Evolutionary conservation across 257 asterid species (phyloP), one percentile per base, ranked within the genome.

Genomic region (Solanum ossicruentum): DNA sequence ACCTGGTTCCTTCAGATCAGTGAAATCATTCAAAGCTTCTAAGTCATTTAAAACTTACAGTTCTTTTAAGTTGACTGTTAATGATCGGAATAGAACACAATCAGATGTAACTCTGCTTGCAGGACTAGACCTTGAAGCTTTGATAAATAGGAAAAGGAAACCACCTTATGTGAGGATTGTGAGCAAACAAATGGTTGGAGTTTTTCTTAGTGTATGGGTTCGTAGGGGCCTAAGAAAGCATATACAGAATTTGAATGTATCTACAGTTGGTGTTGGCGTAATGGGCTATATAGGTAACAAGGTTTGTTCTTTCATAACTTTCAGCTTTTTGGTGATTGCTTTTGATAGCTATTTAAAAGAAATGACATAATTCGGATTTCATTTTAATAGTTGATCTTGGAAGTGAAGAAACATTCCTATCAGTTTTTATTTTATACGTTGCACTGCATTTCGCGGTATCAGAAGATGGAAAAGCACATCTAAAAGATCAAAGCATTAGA

Each of bases 251-350:
- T 55, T 97, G 86, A 94, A 88, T 70, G 98, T 97, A 75, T 92
- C 98, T 41, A 87, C 94, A 39, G 99, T 97, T 84, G 99, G 99
- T 75, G 99, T 97, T 56, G 99, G 99, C 61, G 94, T 91, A 75
- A 94, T 97, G 99, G 99, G 99, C 83, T 97, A 89, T 89, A 93
- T 97, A 18, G 99, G 99, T 67, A 97, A 97, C 94, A 97, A 97
- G 99, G 99, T 97, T 77, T 79, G 86, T 84, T 89, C 87, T 83
- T 63, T 57, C 56, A 55, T 81, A 71, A 61, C 83, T 63, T 85
- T 82, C 75, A 83, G 69, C 61, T 86, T 82, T 65, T 51, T 26
- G 47, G 61, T 32, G 49, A 52, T 78, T 78, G 63, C 28, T 26
- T 52, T 78, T 52, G 47, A 51, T 23, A 51, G 49, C 12, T 78